Conservation (phyloP, 1,284 basidiomycete genomes). For the Pulchroboletus neoregius region DNA sequence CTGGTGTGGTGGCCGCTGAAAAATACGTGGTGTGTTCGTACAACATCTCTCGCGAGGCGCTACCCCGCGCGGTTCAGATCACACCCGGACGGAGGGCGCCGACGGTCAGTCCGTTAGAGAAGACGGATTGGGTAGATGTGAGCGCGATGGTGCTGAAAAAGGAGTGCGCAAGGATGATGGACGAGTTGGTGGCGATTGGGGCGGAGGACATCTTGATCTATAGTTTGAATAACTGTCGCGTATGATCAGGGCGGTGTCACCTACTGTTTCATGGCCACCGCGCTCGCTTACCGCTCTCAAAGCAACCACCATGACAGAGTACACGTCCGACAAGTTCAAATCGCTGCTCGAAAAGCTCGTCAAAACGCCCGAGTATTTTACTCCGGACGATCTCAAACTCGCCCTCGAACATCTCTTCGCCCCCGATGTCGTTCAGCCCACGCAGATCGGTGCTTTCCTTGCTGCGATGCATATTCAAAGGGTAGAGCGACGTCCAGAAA, state of each 20-base stretch:
- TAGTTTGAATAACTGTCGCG: conserved; percentile 91
- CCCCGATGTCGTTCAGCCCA: conserved; percentile 55
- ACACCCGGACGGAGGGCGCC: conserved; percentile 91
- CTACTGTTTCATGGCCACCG: neutral
- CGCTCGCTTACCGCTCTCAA: no score
- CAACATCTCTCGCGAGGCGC: conserved; percentile 71
- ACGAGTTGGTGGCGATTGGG: conserved; percentile 76
- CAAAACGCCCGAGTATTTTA: conserved; percentile 73
- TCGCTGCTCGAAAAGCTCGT: conserved; percentile 72
- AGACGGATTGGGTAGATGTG: conserved; percentile 86
- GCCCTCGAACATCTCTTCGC: conserved; percentile 76
- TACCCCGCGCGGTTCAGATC: conserved; percentile 64
- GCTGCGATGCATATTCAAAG: conserved; percentile 77
- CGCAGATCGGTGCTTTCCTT: conserved; percentile 81
- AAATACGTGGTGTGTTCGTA: conserved; percentile 91
- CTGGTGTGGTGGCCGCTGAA: conserved; percentile 88
- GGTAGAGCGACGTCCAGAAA: conserved; percentile 70
- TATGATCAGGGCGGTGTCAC: no score
- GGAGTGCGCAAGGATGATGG: conserved; percentile 86
- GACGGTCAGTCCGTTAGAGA: conserved; percentile 85
- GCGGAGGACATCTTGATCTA: conserved; percentile 91
- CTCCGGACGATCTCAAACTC: conserved; percentile 61
- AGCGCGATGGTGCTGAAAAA: conserved; percentile 91
- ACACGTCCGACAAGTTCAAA: conserved; percentile 66
- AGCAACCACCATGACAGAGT: conserved; percentile 19